phyloP scores from a whole-genome alignment of 1,284 basidiomycete genomes.

The Acaromyces ingoldii region DNA sequence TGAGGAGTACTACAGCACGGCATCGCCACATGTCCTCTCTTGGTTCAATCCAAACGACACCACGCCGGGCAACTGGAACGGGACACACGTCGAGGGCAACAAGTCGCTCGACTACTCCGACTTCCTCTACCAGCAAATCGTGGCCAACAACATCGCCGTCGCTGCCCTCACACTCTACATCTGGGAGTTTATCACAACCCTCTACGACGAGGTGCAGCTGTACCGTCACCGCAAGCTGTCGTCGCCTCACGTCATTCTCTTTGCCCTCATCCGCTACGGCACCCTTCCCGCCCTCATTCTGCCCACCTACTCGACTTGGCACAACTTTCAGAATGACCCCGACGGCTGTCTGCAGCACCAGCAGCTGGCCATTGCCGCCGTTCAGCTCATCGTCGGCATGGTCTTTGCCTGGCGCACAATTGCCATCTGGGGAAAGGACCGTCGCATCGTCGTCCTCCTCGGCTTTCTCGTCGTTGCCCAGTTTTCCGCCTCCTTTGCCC shows the following conservation, averaged over 20 bases:
- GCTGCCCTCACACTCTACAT: conserved; percentile 20
- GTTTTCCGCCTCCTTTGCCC: conserved; percentile 21
- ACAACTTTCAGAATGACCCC: conserved; percentile 7
- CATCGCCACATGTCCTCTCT: too few relatives aligned
- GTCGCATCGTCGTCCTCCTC: conserved; percentile 24
- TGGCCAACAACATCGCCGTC: conserved; percentile 16
- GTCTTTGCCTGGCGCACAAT: conserved; percentile 37
- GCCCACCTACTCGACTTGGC: conserved; percentile 21
- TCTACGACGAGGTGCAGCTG: conserved; percentile 15
- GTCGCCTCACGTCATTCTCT: conserved; percentile 27
- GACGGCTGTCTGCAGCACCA: conserved; percentile 19
- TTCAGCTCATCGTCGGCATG: conserved; percentile 25
- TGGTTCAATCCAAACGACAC: too few relatives aligned
- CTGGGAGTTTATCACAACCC: conserved; percentile 19
- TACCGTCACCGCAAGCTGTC: conserved; percentile 15
- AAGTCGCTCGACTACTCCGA: neutral
- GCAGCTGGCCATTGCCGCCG: conserved; percentile 22
- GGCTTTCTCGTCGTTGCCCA: conserved; percentile 17
- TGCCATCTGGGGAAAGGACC: conserved; percentile 36
- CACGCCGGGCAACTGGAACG: too few relatives aligned
- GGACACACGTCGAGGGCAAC: neutral
- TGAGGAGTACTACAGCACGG: too few relatives aligned
- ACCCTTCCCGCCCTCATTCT: conserved; percentile 22
- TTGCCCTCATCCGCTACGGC: conserved; percentile 28
- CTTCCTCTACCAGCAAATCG: conserved; percentile 3